A percentile compares a stretch with the other conserved stretches of the same genome.
These are phyloP conservation scores for Coniferiporia sulphurascens DNA, from an alignment of 1,284 basidiomycete genomes.

Conservation along the genomic window DNA sequence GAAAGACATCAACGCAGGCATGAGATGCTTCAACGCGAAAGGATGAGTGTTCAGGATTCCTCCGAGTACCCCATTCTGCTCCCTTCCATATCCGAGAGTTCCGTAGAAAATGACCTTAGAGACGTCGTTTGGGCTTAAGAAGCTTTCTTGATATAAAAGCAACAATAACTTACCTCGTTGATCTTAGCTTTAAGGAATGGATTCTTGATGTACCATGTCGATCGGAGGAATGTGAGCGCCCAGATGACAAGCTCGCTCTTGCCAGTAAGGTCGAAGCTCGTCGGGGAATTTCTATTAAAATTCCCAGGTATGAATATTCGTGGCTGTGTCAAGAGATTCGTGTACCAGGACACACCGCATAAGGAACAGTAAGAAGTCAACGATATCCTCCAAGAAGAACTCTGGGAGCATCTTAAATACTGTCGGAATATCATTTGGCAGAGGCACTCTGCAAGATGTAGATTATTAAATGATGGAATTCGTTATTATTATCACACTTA, in stretches of 20 bases:
- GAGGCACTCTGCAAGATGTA: conserved; percentile 57
- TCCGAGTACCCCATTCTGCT: conserved; percentile 76
- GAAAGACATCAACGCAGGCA: conserved; percentile 90
- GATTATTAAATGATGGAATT: neutral
- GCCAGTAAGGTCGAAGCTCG: conserved; percentile 77
- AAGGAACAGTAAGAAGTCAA: conserved; percentile 84
- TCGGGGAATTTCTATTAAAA: conserved; percentile 59
- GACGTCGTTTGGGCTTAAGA: neutral
- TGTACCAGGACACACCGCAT: conserved; percentile 53
- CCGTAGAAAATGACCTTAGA: conserved; percentile 80
- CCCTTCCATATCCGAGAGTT: conserved; percentile 71
- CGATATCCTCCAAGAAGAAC: conserved; percentile 91
- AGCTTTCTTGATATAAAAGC: neutral
- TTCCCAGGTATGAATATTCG: conserved; percentile 11
- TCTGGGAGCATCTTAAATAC: conserved; percentile 90
- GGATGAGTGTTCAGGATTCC: conserved; percentile 81
- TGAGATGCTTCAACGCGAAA: conserved; percentile 82
- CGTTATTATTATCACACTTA: conserved; percentile 34
- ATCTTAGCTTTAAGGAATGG: conserved; percentile 98
- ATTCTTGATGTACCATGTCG: conserved; percentile 97
- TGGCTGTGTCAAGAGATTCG: neutral
- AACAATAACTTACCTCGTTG: conserved; percentile 63
- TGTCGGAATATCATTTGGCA: conserved; percentile 82
- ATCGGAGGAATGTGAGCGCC: conserved; percentile 87
- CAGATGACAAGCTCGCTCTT: conserved; percentile 90